Conservation (phyloP, 192 early-diverging fungal genomes). For the Umbelopsis ramanniana region DNA sequence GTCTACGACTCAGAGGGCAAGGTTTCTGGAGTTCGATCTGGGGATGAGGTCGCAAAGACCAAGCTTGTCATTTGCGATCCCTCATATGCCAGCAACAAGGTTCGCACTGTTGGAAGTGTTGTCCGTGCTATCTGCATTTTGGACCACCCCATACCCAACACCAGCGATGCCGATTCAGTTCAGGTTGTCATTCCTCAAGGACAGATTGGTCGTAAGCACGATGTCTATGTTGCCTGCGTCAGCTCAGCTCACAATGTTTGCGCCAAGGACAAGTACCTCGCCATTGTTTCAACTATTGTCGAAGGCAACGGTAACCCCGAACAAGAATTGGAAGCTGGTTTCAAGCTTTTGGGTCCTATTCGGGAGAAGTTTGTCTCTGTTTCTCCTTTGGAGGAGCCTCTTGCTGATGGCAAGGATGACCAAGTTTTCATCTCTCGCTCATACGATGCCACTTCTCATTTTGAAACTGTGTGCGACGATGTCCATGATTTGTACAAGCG, state of each 20-base stretch:
- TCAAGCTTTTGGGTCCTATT: conserved; percentile 89
- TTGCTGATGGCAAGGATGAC: conserved; percentile 80
- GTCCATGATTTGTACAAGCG: conserved; percentile 92
- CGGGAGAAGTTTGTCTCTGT: conserved; percentile 90
- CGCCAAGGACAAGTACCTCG: conserved; percentile 84
- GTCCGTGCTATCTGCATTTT: conserved; percentile 97
- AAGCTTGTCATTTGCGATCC: conserved; percentile 96
- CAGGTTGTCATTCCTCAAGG: conserved; percentile 99
- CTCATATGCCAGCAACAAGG: conserved; percentile 84
- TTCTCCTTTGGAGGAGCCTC: conserved; percentile 85
- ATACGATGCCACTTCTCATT: conserved; percentile 99
- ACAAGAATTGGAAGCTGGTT: conserved; percentile 85
- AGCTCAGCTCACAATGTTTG: conserved; percentile 92
- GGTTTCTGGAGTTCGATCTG: conserved; percentile 90
- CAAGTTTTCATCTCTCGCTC: conserved; percentile 91
- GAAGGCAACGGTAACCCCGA: conserved; percentile 88
- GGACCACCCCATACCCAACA: conserved; percentile 89
- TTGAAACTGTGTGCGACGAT: conserved; percentile 97
- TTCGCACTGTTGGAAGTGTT: conserved; percentile 83
- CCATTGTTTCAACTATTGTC: conserved; percentile 97
- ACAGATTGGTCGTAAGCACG: conserved; percentile 91
- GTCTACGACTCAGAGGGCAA: conserved; percentile 80
- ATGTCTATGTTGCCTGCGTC: conserved; percentile 95
- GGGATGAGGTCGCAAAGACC: conserved; percentile 80
- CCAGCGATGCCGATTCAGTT: conserved; percentile 81